These are phyloP conservation scores for Corylus americana DNA, from an alignment of 306 rosid genomes.

Conservation along the genomic window DNA sequence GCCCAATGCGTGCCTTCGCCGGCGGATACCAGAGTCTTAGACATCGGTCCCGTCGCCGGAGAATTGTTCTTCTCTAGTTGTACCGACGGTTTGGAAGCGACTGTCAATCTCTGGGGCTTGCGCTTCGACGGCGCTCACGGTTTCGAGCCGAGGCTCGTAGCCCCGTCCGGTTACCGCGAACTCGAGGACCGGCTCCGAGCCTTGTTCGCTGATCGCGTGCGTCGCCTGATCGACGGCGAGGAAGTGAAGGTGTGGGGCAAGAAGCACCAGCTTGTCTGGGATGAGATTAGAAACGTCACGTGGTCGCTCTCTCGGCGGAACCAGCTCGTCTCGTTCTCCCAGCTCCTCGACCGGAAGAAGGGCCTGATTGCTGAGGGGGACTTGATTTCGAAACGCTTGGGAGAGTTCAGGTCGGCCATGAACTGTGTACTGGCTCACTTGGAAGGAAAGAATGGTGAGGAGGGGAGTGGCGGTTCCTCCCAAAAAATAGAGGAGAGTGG, in stretches of 20 bases:
- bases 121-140: constrained; percentile 51
- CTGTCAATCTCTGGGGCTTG: constrained; percentile 60
- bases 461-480: constrained; percentile 8
- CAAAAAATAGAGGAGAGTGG: neutral
- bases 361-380: constrained; percentile 42
- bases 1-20: constrained; percentile 39
- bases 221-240: constrained; percentile 51
- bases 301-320: neutral
- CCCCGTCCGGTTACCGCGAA: constrained; percentile 49
- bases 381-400: constrained; percentile 45
- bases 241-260: constrained; percentile 48
- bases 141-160: constrained; percentile 46
- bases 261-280: constrained; percentile 30
- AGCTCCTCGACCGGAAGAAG: constrained; percentile 20
- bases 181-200: constrained; percentile 44
- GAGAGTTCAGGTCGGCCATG: constrained; percentile 73
- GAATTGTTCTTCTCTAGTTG: constrained; percentile 47
- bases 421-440: constrained; percentile 50
- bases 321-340: fast-evolving
- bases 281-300: constrained; percentile 30
- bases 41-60: constrained; percentile 33
- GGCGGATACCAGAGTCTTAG: constrained; percentile 8
- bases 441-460: constrained; percentile 25
- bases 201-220: constrained; percentile 45
- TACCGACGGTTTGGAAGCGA: constrained; percentile 56